phyloP scores from a whole-genome alignment of 2,329 filamentous ascomycete species.

The Microdochium bolleyi region DNA sequence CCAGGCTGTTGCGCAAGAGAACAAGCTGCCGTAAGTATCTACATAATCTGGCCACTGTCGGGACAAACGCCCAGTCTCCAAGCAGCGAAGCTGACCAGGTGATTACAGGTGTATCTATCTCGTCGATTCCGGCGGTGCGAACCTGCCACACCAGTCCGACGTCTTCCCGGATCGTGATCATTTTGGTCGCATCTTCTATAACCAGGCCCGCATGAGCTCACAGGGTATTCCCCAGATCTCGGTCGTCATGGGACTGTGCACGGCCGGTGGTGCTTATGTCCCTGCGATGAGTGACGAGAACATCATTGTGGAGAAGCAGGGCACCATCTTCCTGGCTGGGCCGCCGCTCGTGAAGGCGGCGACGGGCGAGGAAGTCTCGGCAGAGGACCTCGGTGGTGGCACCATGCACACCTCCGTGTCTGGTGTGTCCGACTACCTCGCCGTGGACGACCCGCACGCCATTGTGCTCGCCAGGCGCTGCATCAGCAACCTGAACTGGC shows the following conservation, averaged over 20 bases:
- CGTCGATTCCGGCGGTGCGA: constrained; percentile 91
- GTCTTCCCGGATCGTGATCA: constrained; percentile 94
- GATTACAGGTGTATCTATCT: constrained; percentile 73
- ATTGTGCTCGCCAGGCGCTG: constrained; percentile 77
- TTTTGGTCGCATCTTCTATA: constrained; percentile 97
- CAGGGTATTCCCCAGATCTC: constrained; percentile 86
- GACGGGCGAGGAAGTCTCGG: constrained; percentile 84
- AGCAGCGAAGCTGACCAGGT: not conserved
- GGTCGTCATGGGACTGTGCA: constrained; percentile 96
- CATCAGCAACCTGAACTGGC: constrained; percentile 86
- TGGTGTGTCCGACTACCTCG: constrained; percentile 91
- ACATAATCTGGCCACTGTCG: not conserved
- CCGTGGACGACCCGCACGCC: constrained; percentile 89
- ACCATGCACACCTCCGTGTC: constrained; percentile 84
- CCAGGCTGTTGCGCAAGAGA: constrained; percentile 85
- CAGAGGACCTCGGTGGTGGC: constrained; percentile 86
- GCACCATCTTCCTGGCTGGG: constrained; percentile 95
- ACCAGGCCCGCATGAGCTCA: constrained; percentile 89
- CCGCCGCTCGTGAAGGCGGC: constrained; percentile 93
- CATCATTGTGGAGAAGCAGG: constrained; percentile 92
- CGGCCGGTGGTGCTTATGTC: constrained; percentile 90
- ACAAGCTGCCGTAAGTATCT: constrained; percentile 55
- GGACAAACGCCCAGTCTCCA: not conserved
- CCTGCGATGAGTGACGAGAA: constrained; percentile 96
- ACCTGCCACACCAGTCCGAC: constrained; percentile 89